These are phyloP conservation scores for Breviolum minutum DNA, from an alignment of 73 alveolate species.

Conservation along the genomic window DNA sequence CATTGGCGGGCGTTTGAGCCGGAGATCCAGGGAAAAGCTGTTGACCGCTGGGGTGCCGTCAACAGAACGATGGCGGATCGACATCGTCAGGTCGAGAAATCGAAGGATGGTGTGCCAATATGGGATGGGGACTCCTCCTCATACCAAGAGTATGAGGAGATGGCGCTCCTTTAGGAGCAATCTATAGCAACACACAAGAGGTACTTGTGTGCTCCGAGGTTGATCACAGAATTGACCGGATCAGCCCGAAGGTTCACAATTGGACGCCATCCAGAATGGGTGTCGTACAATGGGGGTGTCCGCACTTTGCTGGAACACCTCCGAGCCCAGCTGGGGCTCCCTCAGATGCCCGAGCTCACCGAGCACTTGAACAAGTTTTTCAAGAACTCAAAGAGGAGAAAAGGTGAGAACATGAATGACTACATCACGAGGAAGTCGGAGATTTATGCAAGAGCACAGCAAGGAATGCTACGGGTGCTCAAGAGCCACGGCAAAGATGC, in stretches of 20 bases:
- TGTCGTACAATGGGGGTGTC: constrained; percentile 35
- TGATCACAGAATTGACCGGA: constrained; percentile 9
- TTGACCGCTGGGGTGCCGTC: no score
- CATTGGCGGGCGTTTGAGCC: no score
- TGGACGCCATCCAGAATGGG: constrained; percentile 7
- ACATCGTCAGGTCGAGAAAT: no score
- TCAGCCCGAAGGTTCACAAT: not conserved
- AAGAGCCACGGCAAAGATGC: not conserved
- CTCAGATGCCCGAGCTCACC: not conserved
- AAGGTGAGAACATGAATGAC: not conserved
- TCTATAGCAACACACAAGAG: not conserved
- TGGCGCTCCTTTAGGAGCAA: not conserved
- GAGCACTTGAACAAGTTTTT: not conserved
- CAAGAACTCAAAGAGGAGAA: not conserved
- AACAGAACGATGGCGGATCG: no score
- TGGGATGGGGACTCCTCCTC: constrained; percentile 18
- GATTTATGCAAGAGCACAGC: not conserved
- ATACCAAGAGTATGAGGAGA: not conserved
- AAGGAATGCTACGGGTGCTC: not conserved
- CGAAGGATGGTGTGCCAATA: not conserved
- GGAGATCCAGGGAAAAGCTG: no score
- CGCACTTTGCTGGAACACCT: not conserved
- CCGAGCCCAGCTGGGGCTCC: not conserved
- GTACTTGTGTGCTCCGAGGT: not conserved
- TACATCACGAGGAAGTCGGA: not conserved